phyloP scores from a whole-genome alignment of 768 basidiomycete species.

The Trametes punicea region DNA sequence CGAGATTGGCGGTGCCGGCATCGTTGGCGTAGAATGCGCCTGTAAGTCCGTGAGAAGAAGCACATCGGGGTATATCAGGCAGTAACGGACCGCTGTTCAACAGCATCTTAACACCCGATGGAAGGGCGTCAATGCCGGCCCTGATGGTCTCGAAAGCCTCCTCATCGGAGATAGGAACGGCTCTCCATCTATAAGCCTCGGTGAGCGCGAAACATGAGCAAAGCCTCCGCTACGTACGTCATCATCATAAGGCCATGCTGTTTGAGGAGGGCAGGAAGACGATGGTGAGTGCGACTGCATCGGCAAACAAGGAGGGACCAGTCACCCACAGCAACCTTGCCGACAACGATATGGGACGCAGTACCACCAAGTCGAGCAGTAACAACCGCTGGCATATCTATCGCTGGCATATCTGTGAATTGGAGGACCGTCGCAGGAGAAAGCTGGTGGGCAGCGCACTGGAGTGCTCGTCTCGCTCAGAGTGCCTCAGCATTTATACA shows the following conservation, averaged over 20 bases:
- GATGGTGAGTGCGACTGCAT: too few relatives aligned
- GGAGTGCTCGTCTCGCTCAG: too few relatives aligned
- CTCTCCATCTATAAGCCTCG: constrained; percentile 32
- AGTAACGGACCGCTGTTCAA: constrained; percentile 43
- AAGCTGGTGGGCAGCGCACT: too few relatives aligned
- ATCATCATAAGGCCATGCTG: constrained; percentile 55
- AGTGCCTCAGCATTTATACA: not conserved
- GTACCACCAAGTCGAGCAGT: constrained; percentile 35
- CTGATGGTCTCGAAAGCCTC: constrained; percentile 61
- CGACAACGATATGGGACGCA: constrained; percentile 23
- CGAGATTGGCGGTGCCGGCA: constrained; percentile 39
- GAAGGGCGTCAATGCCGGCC: constrained; percentile 42
- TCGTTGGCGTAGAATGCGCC: constrained; percentile 58
- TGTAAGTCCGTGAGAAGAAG: not conserved
- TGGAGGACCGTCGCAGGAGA: too few relatives aligned
- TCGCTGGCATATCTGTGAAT: too few relatives aligned
- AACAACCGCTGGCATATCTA: not conserved
- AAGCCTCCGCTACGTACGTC: constrained; percentile 36
- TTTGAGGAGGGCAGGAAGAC: not conserved
- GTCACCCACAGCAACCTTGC: not conserved
- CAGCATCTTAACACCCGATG: constrained; percentile 44
- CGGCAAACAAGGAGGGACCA: constrained; percentile 1
- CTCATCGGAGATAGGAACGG: constrained; percentile 47
- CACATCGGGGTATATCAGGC: too few relatives aligned
- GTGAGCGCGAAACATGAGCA: not conserved